Conservation (phyloP, 176 grass and related monocot species). For the Rhynchospora breviuscula region DNA sequence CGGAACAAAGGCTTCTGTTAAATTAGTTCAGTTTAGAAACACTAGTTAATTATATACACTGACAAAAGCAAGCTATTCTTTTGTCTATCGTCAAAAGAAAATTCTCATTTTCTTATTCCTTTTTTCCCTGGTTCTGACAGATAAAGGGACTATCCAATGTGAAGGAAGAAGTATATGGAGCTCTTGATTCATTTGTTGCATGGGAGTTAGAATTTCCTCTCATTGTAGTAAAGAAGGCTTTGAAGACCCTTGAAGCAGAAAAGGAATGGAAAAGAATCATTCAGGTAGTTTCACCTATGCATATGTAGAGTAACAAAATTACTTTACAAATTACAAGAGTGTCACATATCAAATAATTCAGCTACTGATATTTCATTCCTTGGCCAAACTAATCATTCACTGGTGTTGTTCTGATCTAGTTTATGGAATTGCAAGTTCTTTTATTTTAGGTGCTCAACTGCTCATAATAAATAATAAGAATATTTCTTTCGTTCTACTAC, state of each 20-base stretch:
- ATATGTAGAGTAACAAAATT: neutral
- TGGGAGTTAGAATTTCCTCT: slow-evolving; percentile 98
- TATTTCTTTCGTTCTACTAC: neutral
- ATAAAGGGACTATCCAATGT: slow-evolving; percentile 91
- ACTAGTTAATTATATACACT: neutral
- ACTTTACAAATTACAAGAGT: neutral
- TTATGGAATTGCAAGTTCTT: neutral
- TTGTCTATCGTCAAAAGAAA: slow-evolving; percentile 2
- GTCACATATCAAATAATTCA: neutral
- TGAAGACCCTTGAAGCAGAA: slow-evolving; percentile 74
- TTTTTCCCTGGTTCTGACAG: slow-evolving; percentile 25
- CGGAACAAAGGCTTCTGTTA: neutral
- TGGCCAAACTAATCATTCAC: neutral
- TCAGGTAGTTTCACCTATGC: slow-evolving; percentile 41
- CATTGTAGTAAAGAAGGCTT: slow-evolving; percentile 88
- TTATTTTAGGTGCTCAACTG: neutral
- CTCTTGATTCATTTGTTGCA: slow-evolving; percentile 94
- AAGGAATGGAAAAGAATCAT: slow-evolving; percentile 98
- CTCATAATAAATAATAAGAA: neutral
- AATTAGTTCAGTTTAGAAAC: neutral
- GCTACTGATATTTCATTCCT: neutral
- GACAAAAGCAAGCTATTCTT: neutral
- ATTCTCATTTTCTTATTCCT: neutral
- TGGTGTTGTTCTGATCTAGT: neutral
- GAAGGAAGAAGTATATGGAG: slow-evolving; percentile 91